Conservation (phyloP, 257 asterid genomes). For the Anisodus acutangulus region DNA sequence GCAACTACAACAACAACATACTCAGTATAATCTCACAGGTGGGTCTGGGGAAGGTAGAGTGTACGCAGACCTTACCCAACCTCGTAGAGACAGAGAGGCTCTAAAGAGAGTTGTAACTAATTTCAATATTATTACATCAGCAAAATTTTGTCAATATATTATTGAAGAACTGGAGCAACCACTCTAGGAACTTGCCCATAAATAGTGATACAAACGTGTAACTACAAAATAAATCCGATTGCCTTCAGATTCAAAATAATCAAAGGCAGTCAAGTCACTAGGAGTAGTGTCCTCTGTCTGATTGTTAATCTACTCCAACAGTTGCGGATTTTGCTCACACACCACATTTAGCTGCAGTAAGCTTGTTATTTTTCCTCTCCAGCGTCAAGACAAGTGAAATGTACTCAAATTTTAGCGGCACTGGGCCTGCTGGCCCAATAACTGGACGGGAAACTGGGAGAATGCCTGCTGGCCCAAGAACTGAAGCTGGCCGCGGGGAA, state of each 20-base stretch:
- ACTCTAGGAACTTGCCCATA: not conserved
- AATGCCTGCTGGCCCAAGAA: too few species aligned
- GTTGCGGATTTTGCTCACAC: slow-evolving; percentile 12
- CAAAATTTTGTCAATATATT: not conserved
- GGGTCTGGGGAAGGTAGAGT: too few species aligned
- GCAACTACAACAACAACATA: too few species aligned
- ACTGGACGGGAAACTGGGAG: too few species aligned
- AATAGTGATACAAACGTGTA: not conserved
- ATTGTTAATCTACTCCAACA: not conserved
- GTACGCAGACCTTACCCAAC: too few species aligned
- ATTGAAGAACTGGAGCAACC: not conserved
- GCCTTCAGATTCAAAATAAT: not conserved
- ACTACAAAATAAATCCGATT: not conserved
- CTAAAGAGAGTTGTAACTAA: not conserved
- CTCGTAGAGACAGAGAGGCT: too few species aligned
- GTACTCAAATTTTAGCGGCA: not conserved
- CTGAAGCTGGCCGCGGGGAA: too few species aligned
- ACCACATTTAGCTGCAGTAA: not conserved
- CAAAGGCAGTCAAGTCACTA: not conserved
- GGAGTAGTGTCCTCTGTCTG: not conserved
- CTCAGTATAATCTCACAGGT: too few species aligned
- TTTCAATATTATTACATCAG: not conserved
- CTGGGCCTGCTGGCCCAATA: too few species aligned
- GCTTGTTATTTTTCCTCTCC: not conserved
- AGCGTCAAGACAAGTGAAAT: not conserved